Evolutionary conservation across 2,329 filamentous ascomycete genomes (phyloP).

Genomic region (Alternaria novae-zelandiae): DNA sequence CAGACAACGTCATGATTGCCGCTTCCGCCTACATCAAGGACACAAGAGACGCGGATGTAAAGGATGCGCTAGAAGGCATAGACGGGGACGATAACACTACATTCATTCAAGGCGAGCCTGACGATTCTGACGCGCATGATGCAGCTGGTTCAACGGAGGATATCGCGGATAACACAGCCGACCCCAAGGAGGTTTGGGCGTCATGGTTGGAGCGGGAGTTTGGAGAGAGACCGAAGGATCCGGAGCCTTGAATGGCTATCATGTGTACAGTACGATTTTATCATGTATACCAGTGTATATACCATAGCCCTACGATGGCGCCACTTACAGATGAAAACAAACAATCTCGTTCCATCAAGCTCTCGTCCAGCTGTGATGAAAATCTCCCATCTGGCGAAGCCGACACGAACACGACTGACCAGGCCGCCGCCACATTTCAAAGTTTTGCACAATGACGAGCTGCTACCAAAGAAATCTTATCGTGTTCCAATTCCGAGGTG

Average conservation of each 20-base stretch:
- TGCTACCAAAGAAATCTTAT: slow-evolving; percentile 1
- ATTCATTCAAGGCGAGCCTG: slow-evolving; percentile 5
- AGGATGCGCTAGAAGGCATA: background rate
- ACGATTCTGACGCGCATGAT: background rate
- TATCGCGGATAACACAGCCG: background rate
- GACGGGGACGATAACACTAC: slow-evolving; percentile 10
- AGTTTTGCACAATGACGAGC: background rate
- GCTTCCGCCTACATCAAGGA: slow-evolving; percentile 33
- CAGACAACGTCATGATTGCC: slow-evolving; percentile 44
- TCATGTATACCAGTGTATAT: slow-evolving; percentile 15
- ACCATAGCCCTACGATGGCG: slow-evolving; percentile 14
- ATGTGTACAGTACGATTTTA: background rate
- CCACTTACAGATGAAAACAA: background rate
- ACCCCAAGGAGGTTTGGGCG: slow-evolving; percentile 28
- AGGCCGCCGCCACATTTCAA: background rate
- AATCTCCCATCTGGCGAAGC: background rate
- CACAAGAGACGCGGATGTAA: slow-evolving; percentile 1
- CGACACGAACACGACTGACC: no score
- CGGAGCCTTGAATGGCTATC: slow-evolving; percentile 14
- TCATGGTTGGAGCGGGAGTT: slow-evolving; percentile 39
- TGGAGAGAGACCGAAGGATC: slow-evolving; percentile 29
- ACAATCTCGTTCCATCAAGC: background rate
- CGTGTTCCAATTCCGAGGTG: background rate
- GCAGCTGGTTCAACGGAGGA: background rate
- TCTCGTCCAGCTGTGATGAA: background rate